Evolutionary conservation across 495 filamentous ascomycete genomes (phyloP).

Genomic region (Penicillium goetzii): DNA sequence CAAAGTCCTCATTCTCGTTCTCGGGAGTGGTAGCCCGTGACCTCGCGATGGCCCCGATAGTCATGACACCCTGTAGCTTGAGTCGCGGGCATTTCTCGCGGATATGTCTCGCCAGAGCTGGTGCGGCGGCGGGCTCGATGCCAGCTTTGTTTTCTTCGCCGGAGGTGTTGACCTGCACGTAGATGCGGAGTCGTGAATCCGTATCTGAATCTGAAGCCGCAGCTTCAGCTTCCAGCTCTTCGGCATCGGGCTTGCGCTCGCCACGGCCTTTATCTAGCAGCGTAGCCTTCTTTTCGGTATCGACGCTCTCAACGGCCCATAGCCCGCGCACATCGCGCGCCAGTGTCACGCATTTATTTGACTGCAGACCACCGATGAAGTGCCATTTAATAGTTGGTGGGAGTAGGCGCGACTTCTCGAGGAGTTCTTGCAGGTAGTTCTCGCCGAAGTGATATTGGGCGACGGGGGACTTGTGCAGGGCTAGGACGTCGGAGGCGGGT

Average conservation of each 20-base stretch:
- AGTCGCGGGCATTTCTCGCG: constrained; percentile 71
- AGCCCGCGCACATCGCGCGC: constrained; percentile 83
- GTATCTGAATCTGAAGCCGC: neutral
- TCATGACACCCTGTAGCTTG: constrained; percentile 85
- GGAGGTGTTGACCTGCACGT: constrained; percentile 94
- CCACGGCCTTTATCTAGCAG: constrained; percentile 77
- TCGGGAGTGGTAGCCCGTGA: constrained; percentile 70
- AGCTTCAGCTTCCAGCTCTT: constrained; percentile 13
- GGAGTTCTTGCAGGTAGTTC: constrained; percentile 94
- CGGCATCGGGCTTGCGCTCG: constrained; percentile 40
- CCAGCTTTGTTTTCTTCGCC: constrained; percentile 86
- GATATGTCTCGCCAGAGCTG: constrained; percentile 67
- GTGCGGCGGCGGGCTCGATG: constrained; percentile 61
- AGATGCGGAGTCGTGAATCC: constrained; percentile 61
- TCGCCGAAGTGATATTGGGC: constrained; percentile 87
- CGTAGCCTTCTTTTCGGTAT: constrained; percentile 82
- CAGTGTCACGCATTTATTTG: constrained; percentile 87
- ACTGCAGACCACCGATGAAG: constrained; percentile 91
- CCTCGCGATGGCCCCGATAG: constrained; percentile 90
- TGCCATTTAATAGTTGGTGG: constrained; percentile 88
- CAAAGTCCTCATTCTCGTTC: constrained; percentile 90
- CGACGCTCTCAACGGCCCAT: constrained; percentile 91
- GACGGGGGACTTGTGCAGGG: constrained; percentile 66
- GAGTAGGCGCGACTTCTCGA: constrained; percentile 79
- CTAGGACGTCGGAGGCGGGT: constrained; percentile 83